A percentile compares a stretch with the other conserved stretches of the same genome.
These are phyloP conservation scores for Berberis vulgaris DNA, from an alignment of 164 flowering plant genomes.

Conservation along the genomic window DNA sequence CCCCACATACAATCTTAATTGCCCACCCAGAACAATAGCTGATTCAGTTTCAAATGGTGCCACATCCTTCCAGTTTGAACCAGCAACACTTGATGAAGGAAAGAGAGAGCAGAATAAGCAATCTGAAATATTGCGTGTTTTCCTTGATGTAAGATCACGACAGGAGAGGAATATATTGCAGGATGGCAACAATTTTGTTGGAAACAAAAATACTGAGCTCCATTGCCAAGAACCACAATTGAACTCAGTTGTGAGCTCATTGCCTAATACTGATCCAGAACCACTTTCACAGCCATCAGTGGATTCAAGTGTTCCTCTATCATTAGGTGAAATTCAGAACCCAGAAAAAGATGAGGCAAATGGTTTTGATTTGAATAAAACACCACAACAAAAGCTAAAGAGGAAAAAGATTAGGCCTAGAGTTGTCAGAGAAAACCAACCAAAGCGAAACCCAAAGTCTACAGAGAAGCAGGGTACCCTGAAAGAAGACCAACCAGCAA, in stretches of 20 bases:
- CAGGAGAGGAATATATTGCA: neutral
- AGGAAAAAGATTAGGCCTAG: slow-evolving; percentile 63
- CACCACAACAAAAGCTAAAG: slow-evolving; percentile 54
- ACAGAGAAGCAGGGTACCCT: slow-evolving; percentile 8
- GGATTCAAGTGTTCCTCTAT: slow-evolving; percentile 14
- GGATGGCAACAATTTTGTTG: slow-evolving; percentile 4
- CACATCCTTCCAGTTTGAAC: neutral
- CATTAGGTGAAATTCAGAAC: slow-evolving; percentile 23
- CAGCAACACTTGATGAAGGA: slow-evolving; percentile 13
- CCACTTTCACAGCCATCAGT: slow-evolving; percentile 9
- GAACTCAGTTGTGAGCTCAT: slow-evolving; percentile 14
- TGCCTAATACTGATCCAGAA: slow-evolving; percentile 3
- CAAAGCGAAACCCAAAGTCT: slow-evolving; percentile 38
- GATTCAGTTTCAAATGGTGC: slow-evolving; percentile 12
- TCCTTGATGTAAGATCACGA: slow-evolving; percentile 1
- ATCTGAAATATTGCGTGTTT: slow-evolving; percentile 1
- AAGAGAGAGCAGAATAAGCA: slow-evolving; percentile 4
- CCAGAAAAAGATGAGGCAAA: slow-evolving; percentile 26
- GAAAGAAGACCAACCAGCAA: slow-evolving; percentile 25
- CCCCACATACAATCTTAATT: slow-evolving; percentile 23
- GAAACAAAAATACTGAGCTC: slow-evolving; percentile 7
- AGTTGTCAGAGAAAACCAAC: slow-evolving; percentile 51
- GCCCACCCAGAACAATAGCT: slow-evolving; percentile 11
- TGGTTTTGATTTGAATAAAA: slow-evolving; percentile 31
- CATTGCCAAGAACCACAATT: slow-evolving; percentile 8